Evolutionary conservation across 345 rosid species (phyloP).

Genomic region (Carallia pectinifolia): DNA sequence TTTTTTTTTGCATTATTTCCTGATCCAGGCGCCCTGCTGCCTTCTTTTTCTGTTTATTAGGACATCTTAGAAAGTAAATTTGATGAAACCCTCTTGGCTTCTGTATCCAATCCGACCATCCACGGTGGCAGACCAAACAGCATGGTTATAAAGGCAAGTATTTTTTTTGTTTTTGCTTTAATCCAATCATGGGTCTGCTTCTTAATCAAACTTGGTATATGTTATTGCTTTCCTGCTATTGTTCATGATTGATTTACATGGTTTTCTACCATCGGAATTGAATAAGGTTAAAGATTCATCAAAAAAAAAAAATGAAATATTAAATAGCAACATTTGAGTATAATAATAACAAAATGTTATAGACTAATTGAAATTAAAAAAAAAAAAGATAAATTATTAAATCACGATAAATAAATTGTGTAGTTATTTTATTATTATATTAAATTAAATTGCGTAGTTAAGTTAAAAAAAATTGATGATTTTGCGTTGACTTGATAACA

Average conservation of each 20-base stretch:
- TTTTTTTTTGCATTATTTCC: background rate
- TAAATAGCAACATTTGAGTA: no score
- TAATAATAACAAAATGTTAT: no score
- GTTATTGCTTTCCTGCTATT: background rate
- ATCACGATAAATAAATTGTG: no score
- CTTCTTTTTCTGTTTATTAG: slow-evolving; percentile 7
- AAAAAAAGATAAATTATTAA: no score
- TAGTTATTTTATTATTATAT: no score
- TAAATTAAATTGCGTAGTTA: no score
- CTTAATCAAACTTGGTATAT: background rate
- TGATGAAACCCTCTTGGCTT: slow-evolving; percentile 22
- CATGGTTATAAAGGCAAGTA: slow-evolving; percentile 47
- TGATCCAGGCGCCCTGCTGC: background rate
- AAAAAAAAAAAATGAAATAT: no score
- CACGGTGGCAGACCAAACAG: slow-evolving; percentile 46
- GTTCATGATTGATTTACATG: no score
- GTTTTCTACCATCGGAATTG: no score
- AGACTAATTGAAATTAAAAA: no score
- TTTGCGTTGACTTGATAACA: slow-evolving; percentile 12
- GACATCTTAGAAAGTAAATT: slow-evolving; percentile 16
- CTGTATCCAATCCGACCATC: slow-evolving; percentile 20
- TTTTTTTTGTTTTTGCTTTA: background rate
- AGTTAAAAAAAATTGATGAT: background rate
- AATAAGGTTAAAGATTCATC: no score
- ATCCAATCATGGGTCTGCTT: no score